Evolutionary conservation across 1,284 basidiomycete genomes (phyloP), one percentile per base, ranked within the genome.

Genomic region (Xanthoconium separans): DNA sequence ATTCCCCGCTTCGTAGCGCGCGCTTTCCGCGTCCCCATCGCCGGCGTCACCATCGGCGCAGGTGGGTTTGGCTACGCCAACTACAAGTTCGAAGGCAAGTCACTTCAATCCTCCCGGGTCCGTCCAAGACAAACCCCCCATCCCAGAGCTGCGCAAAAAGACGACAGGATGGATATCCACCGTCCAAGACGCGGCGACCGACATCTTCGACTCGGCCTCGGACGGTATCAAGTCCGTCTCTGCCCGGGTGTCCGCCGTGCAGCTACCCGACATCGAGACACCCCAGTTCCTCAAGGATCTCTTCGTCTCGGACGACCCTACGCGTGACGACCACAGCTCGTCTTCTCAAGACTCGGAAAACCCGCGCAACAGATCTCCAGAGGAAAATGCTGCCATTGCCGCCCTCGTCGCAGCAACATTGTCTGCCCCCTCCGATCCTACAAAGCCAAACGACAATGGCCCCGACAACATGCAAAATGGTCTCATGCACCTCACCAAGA

Each of bases 51-150:
- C 1, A 82, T 93, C 22, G 93, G 93, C 12, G 93, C 89, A 1
- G 93, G 94, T n/a, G 88, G 91, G 0, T 75, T 95, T 53, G 91
- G 90, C 7, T 96, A 95, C 71, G 93, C 92, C 16, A 94, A 94
- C 69, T 95, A 94, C 77, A 93, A 93, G 74, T 86, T 95, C 63
- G 93, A 97, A 77, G 91, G 93, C 92, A 57, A 61, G 83, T 72
- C 7, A 29, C 24, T 39, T 13, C 10, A 6, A 3, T 33, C 4
- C 3, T 2, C 5, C 7, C 27, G 7, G 7, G 11, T 2, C 9
- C 16, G 0, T 16, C 31, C 29, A 27, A 5, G 9, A n/a, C 52
- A 11, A 50, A 45, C 18, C 44, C 18, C 22, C 36, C 15, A 2
- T 39, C 6, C 31, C 61, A 93, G 90, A 91, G 65, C 77, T 91